Conservation (phyloP, 1,139 yeast species). For the Kazachstania sp. region DNA sequence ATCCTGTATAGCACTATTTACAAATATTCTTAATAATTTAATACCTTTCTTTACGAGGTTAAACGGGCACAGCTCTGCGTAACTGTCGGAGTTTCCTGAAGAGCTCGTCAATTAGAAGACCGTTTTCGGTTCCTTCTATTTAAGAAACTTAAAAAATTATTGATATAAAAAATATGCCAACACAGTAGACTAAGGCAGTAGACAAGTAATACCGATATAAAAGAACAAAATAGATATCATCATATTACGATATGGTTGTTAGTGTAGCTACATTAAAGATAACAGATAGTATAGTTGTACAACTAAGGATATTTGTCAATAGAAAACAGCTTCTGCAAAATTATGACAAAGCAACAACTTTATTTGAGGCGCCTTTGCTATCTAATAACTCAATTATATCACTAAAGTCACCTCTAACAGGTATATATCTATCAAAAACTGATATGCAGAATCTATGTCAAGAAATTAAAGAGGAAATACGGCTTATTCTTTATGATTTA, state of each 20-base stretch:
- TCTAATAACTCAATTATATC: constrained; percentile 29
- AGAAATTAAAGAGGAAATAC: constrained; percentile 23
- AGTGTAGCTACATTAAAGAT: constrained; percentile 23
- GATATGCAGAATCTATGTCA: constrained; percentile 23
- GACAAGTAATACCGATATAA: not conserved
- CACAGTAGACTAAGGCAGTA: too few species aligned
- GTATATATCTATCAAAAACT: constrained; percentile 25
- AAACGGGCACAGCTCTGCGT: too few species aligned
- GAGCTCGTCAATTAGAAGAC: too few species aligned
- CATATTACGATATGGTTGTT: constrained; percentile 8
- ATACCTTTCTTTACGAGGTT: too few species aligned
- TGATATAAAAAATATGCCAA: too few species aligned
- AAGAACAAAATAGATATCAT: not conserved
- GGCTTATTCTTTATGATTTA: constrained; percentile 25
- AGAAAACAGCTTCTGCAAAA: constrained; percentile 23
- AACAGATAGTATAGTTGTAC: constrained; percentile 17
- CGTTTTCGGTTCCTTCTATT: too few species aligned
- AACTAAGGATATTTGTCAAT: constrained; percentile 26
- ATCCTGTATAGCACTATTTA: too few species aligned
- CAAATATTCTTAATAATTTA: too few species aligned
- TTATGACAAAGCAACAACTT: constrained; percentile 9
- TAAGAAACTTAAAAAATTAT: too few species aligned
- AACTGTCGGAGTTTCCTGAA: too few species aligned
- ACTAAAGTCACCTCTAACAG: constrained; percentile 24
- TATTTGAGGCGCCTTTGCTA: constrained; percentile 28